phyloP scores from a whole-genome alignment of 2,329 filamentous ascomycete species.

The Pyricularia grisea region DNA sequence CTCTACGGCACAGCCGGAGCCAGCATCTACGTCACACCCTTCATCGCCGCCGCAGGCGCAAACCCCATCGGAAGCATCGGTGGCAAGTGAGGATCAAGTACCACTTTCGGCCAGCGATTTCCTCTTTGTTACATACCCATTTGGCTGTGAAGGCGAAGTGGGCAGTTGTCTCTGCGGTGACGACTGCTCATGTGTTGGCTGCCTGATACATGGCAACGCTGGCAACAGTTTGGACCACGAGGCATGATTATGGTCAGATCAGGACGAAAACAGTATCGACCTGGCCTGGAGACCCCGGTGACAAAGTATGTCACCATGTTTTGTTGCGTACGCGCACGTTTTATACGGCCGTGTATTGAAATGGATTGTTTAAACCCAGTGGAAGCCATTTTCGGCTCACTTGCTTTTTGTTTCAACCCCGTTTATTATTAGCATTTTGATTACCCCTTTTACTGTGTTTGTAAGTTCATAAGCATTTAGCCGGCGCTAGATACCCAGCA shows the following conservation, averaged over 20 bases:
- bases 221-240: neutral
- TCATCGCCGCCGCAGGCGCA: constrained; percentile 28
- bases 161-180: constrained; percentile 51
- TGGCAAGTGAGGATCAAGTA: constrained; percentile 39
- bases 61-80: constrained; percentile 38
- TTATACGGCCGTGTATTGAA: neutral
- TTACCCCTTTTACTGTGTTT: neutral
- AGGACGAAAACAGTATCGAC: neutral
- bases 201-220: constrained; percentile 50
- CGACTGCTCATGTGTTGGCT: constrained; percentile 58
- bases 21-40: constrained; percentile 4
- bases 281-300: neutral
- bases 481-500: neutral
- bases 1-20: neutral
- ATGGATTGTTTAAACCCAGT: neutral
- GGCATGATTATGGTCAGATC: neutral
- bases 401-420: neutral
- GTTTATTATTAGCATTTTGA: neutral
- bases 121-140: constrained; percentile 40
- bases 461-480: neutral
- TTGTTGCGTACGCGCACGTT: too few relatives aligned
- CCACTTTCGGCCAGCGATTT: constrained; percentile 41
- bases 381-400: neutral
- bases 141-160: constrained; percentile 10
- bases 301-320: neutral